These are phyloP conservation scores for Endotrypanum monterogeii DNA, from an alignment of 208 protist genomes.

Conservation along the genomic window DNA sequence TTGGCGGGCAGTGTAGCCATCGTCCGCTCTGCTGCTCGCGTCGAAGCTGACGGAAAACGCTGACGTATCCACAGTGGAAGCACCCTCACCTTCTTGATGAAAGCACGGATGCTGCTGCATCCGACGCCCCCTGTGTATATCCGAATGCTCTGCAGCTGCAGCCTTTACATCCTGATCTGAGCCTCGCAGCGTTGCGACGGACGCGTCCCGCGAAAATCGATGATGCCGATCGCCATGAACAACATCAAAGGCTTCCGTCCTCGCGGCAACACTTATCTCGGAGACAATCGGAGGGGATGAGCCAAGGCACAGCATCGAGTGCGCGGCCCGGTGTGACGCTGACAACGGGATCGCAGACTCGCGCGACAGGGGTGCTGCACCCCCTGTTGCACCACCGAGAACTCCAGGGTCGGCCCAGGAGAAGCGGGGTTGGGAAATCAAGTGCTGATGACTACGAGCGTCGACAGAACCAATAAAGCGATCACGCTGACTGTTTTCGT, in stretches of 20 bases:
- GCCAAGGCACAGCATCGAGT: neutral
- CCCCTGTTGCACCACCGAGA: neutral
- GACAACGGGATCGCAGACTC: neutral
- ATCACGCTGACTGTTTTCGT: neutral
- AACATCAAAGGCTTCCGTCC: neutral
- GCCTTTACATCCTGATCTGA: neutral
- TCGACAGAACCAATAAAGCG: neutral
- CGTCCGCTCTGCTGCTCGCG: neutral
- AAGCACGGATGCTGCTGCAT: constrained; percentile 3
- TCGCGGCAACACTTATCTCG: neutral
- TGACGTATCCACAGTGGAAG: neutral
- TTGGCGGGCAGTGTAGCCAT: neutral
- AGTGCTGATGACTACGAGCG: neutral
- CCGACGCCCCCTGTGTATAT: neutral
- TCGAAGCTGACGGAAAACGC: neutral
- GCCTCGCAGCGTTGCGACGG: neutral
- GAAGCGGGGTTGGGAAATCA: neutral
- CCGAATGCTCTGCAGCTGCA: neutral
- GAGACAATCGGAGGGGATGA: neutral
- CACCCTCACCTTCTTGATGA: neutral
- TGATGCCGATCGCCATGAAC: neutral
- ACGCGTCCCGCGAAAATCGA: neutral
- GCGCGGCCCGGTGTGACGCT: neutral
- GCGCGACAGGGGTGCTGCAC: neutral
- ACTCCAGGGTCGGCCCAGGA: neutral